Percentiles rank a stretch among this genome's conserved stretches.
These are phyloP conservation scores for Clonostachys chloroleuca DNA, from an alignment of 2,329 filamentous ascomycete species.

Conservation along the genomic window DNA sequence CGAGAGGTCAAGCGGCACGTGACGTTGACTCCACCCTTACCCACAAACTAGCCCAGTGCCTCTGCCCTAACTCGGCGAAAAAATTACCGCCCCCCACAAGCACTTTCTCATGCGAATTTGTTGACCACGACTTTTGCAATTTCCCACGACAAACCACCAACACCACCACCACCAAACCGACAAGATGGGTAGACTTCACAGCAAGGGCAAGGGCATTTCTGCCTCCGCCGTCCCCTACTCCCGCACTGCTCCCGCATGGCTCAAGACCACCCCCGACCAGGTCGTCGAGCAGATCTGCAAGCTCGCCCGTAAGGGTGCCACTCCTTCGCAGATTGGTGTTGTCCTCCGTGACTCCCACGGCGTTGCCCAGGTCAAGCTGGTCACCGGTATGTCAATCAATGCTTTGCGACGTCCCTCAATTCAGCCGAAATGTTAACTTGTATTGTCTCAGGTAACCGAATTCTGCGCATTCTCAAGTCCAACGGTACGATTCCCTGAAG, in stretches of 20 bases:
- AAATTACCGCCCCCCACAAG: slow-evolving; percentile 36
- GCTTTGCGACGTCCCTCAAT: background rate
- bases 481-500: slow-evolving; percentile 69
- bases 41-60: slow-evolving; percentile 5
- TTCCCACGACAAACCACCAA: slow-evolving; percentile 2
- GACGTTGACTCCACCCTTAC: too few species aligned
- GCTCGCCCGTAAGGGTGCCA: slow-evolving; percentile 98
- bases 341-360: slow-evolving; percentile 97
- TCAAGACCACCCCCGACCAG: slow-evolving; percentile 98
- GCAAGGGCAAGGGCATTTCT: slow-evolving; percentile 99
- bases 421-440: slow-evolving; percentile 26
- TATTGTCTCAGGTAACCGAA: slow-evolving; percentile 83
- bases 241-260: slow-evolving; percentile 85
- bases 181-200: slow-evolving; percentile 97
- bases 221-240: slow-evolving; percentile 96
- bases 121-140: slow-evolving; percentile 3
- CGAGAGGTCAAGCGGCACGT: too few species aligned
- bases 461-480: slow-evolving; percentile 97
- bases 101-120: slow-evolving; percentile 10
- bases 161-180: slow-evolving; percentile 23
- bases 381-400: slow-evolving; percentile 69
- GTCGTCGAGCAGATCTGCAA: slow-evolving; percentile 99
- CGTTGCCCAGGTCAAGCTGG: slow-evolving; percentile 95
- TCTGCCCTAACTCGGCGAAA: slow-evolving; percentile 41
- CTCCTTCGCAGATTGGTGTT: slow-evolving; percentile 98